Evolutionary conservation across 2,329 filamentous ascomycete genomes (phyloP), one percentile per base, ranked within the genome.

Genomic region (Diaporthe vexans): DNA sequence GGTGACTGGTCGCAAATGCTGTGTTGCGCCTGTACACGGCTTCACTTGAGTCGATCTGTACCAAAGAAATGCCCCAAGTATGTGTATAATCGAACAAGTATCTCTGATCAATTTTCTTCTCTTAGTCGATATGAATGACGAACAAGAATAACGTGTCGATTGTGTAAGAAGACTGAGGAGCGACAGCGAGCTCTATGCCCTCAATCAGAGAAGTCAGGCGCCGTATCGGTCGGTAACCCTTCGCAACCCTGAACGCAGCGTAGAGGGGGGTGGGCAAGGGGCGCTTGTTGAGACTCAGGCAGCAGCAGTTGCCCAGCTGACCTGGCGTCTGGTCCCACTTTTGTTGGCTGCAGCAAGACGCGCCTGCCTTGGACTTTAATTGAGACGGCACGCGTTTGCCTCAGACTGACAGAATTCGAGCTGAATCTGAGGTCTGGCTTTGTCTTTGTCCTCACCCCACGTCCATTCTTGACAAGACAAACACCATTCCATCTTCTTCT

Each of bases 291-390:
- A 37, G 10, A 11, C 26, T 19, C 46, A 67, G 63, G 48, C 63
- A 68, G 63, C 61, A 67, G 61, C 37, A 21, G 37, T 40, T 10
- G 61, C 63, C 33, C 63, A 68, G 63, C 48, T 68, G 63, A 68
- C 33, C 63, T 68, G 63, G 63, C 63, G 63, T 54, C 15, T 33
- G 54, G 48, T 21, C n/a, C 63, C 63, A 68, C 46, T 40, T 54
- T 68, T 40, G n/a, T 40, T 33, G 15, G 19, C 40, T 58, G 63
- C 63, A 13, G 15, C 48, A 51, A 54, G 63, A 68, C 63, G 63
- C 63, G 63, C 48, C 63, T 68, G 48, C 33, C 63, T 68, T n/a
- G 26, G 24, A 68, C 48, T 68, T 68, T 68, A 54, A 54, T 68
- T 68, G 63, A 68, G 33, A 40, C 29, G 48, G 48, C 46, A 68